phyloP scores from a whole-genome alignment of 2,329 filamentous ascomycete genomes.

The Verticillium nonalfalfae region DNA sequence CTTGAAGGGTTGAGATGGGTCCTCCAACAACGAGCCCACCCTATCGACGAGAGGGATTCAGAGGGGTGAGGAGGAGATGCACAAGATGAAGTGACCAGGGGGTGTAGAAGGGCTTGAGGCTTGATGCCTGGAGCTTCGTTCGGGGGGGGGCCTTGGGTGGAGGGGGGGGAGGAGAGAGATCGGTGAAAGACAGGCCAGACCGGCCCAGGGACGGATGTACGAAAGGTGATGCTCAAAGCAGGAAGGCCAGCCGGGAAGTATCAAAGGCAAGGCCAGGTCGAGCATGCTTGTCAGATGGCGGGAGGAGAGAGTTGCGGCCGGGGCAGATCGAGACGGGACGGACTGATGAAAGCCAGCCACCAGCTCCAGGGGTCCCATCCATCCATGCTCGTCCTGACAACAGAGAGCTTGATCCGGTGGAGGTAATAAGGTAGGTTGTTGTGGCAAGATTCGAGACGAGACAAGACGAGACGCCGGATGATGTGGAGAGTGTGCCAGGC shows the following conservation, averaged over 20 bases:
- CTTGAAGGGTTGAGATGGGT: constrained; percentile 7
- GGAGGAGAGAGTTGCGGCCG: neutral
- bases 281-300: neutral
- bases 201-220: neutral
- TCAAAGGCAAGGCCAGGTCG: neutral
- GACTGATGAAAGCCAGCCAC: neutral
- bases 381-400: neutral
- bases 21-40: neutral
- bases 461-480: neutral
- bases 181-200: neutral
- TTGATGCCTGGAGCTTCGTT: neutral
- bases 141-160: neutral
- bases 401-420: neutral
- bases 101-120: neutral
- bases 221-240: neutral
- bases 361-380: neutral
- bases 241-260: neutral
- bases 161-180: neutral
- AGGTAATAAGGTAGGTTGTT: neutral
- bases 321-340: neutral
- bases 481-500: neutral
- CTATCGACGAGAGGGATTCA: neutral
- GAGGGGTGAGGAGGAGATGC: constrained; percentile 2
- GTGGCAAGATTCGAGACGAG: neutral
- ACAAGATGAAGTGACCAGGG: neutral